Conservation (phyloP, 179 eudicot species). For the Amaranthus tricolor region DNA sequence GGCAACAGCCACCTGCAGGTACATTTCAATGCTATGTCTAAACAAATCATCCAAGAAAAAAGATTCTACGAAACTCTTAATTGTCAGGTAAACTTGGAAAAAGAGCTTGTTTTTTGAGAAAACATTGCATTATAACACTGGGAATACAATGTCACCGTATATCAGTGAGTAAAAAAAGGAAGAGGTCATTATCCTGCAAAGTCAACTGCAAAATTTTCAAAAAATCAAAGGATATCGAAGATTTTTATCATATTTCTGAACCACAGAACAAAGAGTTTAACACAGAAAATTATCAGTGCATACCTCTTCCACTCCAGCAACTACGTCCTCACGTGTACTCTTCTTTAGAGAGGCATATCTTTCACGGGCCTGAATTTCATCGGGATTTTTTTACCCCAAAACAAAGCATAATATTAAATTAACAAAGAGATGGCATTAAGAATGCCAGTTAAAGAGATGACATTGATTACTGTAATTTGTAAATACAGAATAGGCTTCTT, state of each 20-base stretch:
- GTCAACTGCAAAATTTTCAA: not conserved
- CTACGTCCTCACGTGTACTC: conserved; percentile 83
- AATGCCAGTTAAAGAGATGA: not conserved
- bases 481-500: too few relatives aligned
- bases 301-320: conserved; percentile 90
- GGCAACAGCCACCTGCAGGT: not conserved
- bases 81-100: not conserved
- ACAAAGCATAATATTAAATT: not conserved
- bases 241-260: not conserved
- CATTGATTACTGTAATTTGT: not conserved
- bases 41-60: not conserved
- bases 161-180: not conserved
- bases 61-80: not conserved
- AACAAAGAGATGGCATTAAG: not conserved
- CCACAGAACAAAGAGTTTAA: not conserved
- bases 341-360: conserved; percentile 79
- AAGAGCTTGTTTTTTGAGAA: not conserved
- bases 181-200: not conserved
- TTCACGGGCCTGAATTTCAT: conserved; percentile 71
- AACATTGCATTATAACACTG: not conserved
- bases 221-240: not conserved
- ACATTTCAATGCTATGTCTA: not conserved
- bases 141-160: not conserved
- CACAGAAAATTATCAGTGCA: conserved; percentile 1
- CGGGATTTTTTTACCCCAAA: not conserved